Evolutionary conservation across 176 grass and related monocot genomes (phyloP).

Genomic region (Alopecurus myosuroides): DNA sequence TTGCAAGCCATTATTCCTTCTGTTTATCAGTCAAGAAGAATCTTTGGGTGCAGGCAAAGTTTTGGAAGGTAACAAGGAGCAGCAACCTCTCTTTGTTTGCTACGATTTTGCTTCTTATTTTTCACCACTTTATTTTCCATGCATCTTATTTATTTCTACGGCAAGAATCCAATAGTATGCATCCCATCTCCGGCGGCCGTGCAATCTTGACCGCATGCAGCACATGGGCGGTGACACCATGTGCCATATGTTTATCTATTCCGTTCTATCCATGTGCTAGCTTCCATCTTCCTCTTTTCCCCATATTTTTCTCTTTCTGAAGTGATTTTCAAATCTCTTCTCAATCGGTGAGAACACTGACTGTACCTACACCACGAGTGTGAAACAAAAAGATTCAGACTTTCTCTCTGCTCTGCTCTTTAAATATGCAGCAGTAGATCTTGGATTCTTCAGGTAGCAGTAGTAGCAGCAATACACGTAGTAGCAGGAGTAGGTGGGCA

Average conservation of each 20-base stretch:
- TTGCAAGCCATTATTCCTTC: background rate
- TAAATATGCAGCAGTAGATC: constrained; percentile 29
- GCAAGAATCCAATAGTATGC: constrained; percentile 9
- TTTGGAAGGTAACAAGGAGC: constrained; percentile 15
- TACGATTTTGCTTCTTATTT: background rate
- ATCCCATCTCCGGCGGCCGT: constrained; percentile 8
- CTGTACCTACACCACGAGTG: constrained; percentile 23
- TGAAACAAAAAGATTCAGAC: constrained; percentile 28
- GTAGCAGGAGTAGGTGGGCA: constrained; percentile 30
- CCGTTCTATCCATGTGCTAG: background rate
- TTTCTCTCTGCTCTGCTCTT: background rate
- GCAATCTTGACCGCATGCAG: background rate
- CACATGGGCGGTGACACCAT: constrained; percentile 13
- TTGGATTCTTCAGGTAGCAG: constrained; percentile 39
- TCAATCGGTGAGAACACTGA: background rate
- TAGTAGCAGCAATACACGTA: background rate
- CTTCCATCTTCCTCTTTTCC: background rate
- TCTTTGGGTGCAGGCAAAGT: background rate
- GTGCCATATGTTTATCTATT: constrained; percentile 23
- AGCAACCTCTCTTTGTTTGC: background rate
- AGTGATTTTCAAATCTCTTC: background rate
- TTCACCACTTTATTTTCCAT: background rate
- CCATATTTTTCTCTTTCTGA: background rate
- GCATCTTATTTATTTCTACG: background rate
- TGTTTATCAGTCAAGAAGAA: background rate